Conservation (phyloP, 2,329 filamentous ascomycete species). For the Chrysoporthe austroafricana region DNA sequence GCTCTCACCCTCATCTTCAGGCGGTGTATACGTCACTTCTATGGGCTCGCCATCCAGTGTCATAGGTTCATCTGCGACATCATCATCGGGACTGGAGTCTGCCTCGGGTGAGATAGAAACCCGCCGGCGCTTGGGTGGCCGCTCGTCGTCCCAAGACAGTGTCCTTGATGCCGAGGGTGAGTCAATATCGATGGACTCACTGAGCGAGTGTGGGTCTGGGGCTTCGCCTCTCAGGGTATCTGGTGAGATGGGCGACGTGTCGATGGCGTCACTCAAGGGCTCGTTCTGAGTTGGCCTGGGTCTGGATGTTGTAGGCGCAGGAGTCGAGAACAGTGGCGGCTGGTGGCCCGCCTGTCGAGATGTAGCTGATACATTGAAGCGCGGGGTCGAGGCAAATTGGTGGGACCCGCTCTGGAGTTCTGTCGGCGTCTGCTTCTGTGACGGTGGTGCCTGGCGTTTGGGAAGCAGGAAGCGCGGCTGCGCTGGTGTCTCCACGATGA, state of each 20-base stretch:
- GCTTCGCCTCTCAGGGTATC: constrained; percentile 7
- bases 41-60: constrained; percentile 22
- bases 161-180: constrained; percentile 32
- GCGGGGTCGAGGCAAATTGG: constrained; percentile 35
- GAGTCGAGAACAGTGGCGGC: constrained; percentile 27
- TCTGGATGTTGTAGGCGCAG: constrained; percentile 21
- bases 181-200: constrained; percentile 33
- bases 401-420: constrained; percentile 25
- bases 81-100: not conserved
- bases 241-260: constrained; percentile 32
- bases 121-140: constrained; percentile 42
- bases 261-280: constrained; percentile 31
- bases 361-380: constrained; percentile 31
- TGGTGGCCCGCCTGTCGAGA: constrained; percentile 27
- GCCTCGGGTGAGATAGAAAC: constrained; percentile 39
- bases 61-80: constrained; percentile 30
- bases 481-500: constrained; percentile 32
- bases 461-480: constrained; percentile 35
- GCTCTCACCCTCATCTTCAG: constrained; percentile 17
- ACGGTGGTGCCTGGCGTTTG: constrained; percentile 31
- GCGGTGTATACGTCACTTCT: constrained; percentile 9
- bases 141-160: constrained; percentile 17
- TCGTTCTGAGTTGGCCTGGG: constrained; percentile 30
- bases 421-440: constrained; percentile 23
- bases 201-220: not conserved